Conservation (phyloP, 2,329 filamentous ascomycete genomes). For the Fusarium sororula region DNA sequence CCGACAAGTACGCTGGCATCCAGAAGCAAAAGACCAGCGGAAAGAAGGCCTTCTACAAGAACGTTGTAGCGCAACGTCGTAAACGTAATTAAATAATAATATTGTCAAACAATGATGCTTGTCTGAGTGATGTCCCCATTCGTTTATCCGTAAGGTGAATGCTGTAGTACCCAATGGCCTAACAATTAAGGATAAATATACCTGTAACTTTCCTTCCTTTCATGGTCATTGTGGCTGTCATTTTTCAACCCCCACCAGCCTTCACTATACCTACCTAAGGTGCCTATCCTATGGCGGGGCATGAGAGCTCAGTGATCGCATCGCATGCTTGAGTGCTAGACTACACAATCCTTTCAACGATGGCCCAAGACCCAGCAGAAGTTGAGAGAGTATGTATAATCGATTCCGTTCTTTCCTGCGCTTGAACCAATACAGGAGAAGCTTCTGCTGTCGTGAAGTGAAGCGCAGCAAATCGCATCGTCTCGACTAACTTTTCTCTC, state of each 20-base stretch:
- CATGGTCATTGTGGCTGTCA: neutral
- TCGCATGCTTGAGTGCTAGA: neutral
- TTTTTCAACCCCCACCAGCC: neutral
- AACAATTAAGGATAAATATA: neutral
- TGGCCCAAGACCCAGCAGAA: neutral
- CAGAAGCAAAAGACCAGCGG: conserved; percentile 85
- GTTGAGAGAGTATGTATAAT: neutral
- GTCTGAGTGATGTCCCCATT: neutral
- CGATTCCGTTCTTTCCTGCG: neutral
- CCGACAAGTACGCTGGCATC: conserved; percentile 86
- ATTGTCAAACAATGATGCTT: neutral
- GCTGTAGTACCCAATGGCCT: neutral
- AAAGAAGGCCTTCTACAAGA: conserved; percentile 90
- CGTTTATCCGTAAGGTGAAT: neutral
- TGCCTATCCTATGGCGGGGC: neutral
- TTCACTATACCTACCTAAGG: neutral
- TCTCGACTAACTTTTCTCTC: conserved; percentile 21
- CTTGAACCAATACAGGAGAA: too few species aligned
- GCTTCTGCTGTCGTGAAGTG: neutral
- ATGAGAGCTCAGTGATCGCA: neutral
- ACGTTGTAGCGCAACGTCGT: conserved; percentile 63
- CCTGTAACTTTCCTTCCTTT: neutral
- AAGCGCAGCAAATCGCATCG: neutral
- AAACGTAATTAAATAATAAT: conserved; percentile 39
- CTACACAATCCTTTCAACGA: neutral